phyloP scores from a whole-genome alignment of 2,329 filamentous ascomycete genomes.

The Hypocreales sp. region DNA sequence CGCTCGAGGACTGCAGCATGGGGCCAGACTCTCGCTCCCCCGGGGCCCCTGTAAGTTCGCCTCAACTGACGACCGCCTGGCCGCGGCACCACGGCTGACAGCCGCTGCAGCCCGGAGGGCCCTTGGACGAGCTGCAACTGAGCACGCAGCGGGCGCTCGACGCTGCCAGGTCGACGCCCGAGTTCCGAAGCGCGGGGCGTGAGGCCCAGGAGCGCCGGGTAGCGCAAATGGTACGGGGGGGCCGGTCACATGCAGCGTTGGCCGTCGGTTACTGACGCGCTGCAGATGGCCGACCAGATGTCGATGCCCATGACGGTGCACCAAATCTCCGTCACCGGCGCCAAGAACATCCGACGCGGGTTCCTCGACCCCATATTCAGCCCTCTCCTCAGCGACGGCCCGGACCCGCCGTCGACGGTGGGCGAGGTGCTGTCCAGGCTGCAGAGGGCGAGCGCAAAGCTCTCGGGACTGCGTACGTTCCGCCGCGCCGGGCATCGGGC shows the following conservation, averaged over 20 bases:
- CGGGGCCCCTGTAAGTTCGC: constrained; percentile 15
- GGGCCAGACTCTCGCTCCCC: constrained; percentile 14
- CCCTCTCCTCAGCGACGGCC: constrained; percentile 57
- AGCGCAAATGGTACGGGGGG: constrained; percentile 21
- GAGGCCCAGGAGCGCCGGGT: constrained; percentile 23
- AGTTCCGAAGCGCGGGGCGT: constrained; percentile 19
- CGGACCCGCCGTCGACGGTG: constrained; percentile 57
- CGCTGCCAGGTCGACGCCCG: constrained; percentile 21
- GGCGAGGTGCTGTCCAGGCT: constrained; percentile 64
- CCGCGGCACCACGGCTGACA: too few relatives aligned
- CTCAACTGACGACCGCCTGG: too few relatives aligned
- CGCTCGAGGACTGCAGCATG: constrained; percentile 12
- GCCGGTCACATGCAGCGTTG: too few relatives aligned
- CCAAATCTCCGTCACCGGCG: constrained; percentile 70
- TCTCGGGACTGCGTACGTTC: constrained; percentile 62
- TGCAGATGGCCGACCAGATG: constrained; percentile 49
- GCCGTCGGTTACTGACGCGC: constrained; percentile 8
- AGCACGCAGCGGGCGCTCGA: constrained; percentile 20
- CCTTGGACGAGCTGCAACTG: constrained; percentile 23
- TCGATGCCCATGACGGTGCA: constrained; percentile 79
- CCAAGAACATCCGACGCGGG: constrained; percentile 62
- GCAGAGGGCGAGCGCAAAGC: constrained; percentile 53
- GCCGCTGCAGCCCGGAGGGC: constrained; percentile 17
- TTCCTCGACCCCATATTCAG: constrained; percentile 75
- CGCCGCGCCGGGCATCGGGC: constrained; percentile 2